Conservation (phyloP, 441 rosid genomes). For the Croton setiger region DNA sequence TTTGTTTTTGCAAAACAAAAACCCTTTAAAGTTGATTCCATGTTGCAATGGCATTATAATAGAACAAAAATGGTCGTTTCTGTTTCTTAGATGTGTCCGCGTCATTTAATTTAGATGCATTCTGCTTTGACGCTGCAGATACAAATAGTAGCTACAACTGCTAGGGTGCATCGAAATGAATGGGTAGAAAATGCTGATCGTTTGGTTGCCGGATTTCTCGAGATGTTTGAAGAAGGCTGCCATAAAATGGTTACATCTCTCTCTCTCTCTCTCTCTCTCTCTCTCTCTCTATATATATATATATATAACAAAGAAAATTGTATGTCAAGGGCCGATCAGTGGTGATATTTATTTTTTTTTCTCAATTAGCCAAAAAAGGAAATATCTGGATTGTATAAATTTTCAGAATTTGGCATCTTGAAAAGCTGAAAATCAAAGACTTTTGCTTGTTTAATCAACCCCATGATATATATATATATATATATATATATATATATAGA, state of each 20-base stretch:
- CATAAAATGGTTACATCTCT: constrained; percentile 65
- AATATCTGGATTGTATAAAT: no score
- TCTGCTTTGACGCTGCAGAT: constrained; percentile 39
- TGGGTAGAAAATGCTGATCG: constrained; percentile 95
- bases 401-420: not conserved
- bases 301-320: not conserved
- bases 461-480: no score
- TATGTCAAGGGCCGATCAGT: not conserved
- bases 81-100: not conserved
- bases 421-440: not conserved
- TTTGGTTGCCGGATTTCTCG: constrained; percentile 85
- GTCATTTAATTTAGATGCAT: not conserved
- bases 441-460: no score
- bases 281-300: not conserved
- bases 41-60: not conserved
- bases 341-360: not conserved
- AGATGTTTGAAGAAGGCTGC: constrained; percentile 90
- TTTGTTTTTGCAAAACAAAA: no score
- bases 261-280: not conserved
- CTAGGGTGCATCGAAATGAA: constrained; percentile 50
- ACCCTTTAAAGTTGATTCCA: not conserved
- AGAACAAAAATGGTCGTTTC: not conserved
- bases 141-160: constrained; percentile 62
- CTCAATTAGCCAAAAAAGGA: not conserved
- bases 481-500: no score